A percentile compares a stretch with the other conserved stretches of the same genome.
These are phyloP conservation scores for Penicillium mononematosum DNA, from an alignment of 495 filamentous ascomycete genomes.

Conservation along the genomic window DNA sequence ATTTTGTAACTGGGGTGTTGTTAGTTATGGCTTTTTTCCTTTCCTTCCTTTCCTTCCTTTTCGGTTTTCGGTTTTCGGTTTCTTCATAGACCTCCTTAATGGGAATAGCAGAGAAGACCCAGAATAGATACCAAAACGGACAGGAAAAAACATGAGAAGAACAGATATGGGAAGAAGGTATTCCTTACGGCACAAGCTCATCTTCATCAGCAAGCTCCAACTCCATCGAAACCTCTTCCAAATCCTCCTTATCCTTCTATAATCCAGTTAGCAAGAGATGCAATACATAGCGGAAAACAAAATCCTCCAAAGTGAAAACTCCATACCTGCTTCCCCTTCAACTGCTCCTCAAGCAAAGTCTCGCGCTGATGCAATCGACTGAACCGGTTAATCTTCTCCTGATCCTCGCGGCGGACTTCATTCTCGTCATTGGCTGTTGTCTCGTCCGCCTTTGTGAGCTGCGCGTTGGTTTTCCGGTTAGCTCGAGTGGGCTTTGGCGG, in stretches of 20 bases:
- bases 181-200: conserved; percentile 77
- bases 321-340: conserved; percentile 78
- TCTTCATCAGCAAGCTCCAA: conserved; percentile 96
- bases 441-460: conserved; percentile 95
- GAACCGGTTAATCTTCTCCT: conserved; percentile 98
- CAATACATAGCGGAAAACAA: conserved; percentile 5
- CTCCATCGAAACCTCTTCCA: conserved; percentile 87
- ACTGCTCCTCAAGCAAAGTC: conserved; percentile 69
- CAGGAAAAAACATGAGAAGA: neutral
- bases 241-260: conserved; percentile 97
- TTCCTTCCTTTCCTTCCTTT: neutral
- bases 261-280: conserved; percentile 3
- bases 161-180: neutral
- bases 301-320: neutral
- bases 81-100: neutral
- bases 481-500: conserved; percentile 6
- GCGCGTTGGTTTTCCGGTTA: conserved; percentile 15
- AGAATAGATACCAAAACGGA: neutral
- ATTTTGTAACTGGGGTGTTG: conserved; percentile 76
- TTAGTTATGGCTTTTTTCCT: neutral
- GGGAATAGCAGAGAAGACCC: neutral
- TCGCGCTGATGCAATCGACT: conserved; percentile 90
- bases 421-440: conserved; percentile 66
- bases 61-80: neutral
- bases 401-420: conserved; percentile 91